Conservation (phyloP, 148 eudicot genomes). For the Rhododendron williamsianum region DNA sequence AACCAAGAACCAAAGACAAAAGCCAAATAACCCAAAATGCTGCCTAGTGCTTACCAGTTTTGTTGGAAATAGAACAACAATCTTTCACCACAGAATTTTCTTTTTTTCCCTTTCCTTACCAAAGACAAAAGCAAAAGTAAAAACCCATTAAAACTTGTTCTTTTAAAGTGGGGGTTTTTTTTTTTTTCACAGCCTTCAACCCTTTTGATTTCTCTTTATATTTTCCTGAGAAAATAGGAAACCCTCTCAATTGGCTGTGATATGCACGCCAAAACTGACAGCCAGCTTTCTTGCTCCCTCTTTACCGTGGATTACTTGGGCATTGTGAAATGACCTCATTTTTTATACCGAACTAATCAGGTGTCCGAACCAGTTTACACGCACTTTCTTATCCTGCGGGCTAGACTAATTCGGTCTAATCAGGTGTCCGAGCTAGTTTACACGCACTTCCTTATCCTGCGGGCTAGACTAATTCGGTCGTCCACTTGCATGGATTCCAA, state of each 20-base stretch:
- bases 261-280: conserved; percentile 43
- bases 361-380: no score
- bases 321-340: not conserved
- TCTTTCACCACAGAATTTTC: conserved; percentile 4
- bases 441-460: fast-evolving
- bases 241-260: conserved; percentile 18
- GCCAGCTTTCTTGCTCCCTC: conserved; percentile 31
- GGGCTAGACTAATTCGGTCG: no score
- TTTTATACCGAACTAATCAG: no score
- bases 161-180: not conserved
- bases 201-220: not conserved
- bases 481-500: no score
- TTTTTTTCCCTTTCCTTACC: conserved; percentile 3
- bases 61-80: conserved; percentile 12
- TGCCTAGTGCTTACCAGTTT: conserved; percentile 24
- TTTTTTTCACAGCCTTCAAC: not conserved
- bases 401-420: no score
- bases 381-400: fast-evolving
- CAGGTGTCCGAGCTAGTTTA: no score
- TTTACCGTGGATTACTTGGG: not conserved
- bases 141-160: conserved; percentile 10
- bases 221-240: conserved; percentile 18
- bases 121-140: conserved; percentile 19
- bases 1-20: conserved; percentile 10
- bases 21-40: conserved; percentile 7